Evolutionary conservation across 768 basidiomycete species (phyloP), one percentile per base, ranked within the genome.

Genomic region (Royoungia palumana): DNA sequence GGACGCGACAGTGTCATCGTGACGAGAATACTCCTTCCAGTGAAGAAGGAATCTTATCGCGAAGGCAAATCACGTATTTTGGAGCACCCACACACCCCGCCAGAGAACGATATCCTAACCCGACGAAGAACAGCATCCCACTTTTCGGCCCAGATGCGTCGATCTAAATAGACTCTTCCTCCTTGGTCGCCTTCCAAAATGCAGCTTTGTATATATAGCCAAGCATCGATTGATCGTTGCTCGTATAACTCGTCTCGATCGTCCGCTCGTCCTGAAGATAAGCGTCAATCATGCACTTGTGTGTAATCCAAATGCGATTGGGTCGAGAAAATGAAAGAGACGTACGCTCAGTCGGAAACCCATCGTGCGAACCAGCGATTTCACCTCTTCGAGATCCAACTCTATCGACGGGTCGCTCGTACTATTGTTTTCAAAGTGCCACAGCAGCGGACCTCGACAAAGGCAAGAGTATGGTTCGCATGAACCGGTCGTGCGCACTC

Each of bases 391-490:
- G n/a, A 97, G 70, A 59, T 85, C 86, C 16, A 97, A 75, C 68
- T 97, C 94, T 30, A 98, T 76, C 1, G 89, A 92, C 0, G 82
- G 77, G 54, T 95, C 91, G 54, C 83, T 81, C 35, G 82, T 80
- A 46, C 65, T 75, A 61, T 90, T 93, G 67, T 95, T 94, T 62
- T 97, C 94, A 68, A 85, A 97, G 64, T 98, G 95, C 94, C 95
- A 98, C n/a, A 97, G 70, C 1, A 95, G 70, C 0, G 95, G 95
- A 3, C 94, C 94, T 86, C 37, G 44, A 41, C 36, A 6, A 16
- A 25, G 24, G 5, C 24, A 25, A 25, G 24, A 8, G 24, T 25
- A 19, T 5, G 11, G 0, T 4, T 14, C 4, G 20, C 5, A 22
- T n/a, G 6, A 34, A 35, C 2, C 7, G 28, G 28, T 10, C 8